Conservation (phyloP, 352 stramenopile species). For the Nothophytophthora sp. region DNA sequence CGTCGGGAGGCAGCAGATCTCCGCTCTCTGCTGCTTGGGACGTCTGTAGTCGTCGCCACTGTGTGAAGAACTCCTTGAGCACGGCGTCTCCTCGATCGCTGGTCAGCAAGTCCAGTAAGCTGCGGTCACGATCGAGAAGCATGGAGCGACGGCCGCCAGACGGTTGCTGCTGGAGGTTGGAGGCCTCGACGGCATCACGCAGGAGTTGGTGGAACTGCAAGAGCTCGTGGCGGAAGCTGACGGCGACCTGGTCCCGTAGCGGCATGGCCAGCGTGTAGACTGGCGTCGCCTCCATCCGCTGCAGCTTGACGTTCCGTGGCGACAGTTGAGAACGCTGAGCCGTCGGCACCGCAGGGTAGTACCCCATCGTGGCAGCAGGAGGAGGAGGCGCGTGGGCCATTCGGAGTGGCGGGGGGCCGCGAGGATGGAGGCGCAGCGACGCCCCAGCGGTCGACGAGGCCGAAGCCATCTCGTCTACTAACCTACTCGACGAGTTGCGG, state of each 20-base stretch:
- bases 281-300: conserved; percentile 28
- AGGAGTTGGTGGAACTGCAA: conserved; percentile 75
- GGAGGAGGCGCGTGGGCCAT: conserved; percentile 9
- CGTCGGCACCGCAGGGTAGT: conserved; percentile 10
- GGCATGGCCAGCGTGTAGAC: conserved; percentile 16
- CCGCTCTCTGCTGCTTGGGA: too few relatives aligned
- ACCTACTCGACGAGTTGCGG: too few relatives aligned
- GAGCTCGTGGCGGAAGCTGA: conserved; percentile 58
- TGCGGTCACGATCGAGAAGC: conserved; percentile 22
- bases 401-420: conserved; percentile 17
- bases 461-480: too few relatives aligned
- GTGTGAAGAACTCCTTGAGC: conserved; percentile 59
- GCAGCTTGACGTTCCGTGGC: conserved; percentile 34
- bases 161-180: conserved; percentile 3
- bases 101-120: conserved; percentile 57
- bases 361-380: conserved; percentile 11
- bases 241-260: conserved; percentile 37
- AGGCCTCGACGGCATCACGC: conserved; percentile 32
- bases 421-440: conserved; percentile 18
- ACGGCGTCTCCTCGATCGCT: conserved; percentile 66
- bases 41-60: conserved; percentile 50
- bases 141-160: conserved; percentile 1
- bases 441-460: too few relatives aligned
- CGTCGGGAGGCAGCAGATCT: too few relatives aligned
- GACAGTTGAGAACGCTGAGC: conserved; percentile 23